Evolutionary conservation across 352 stramenopile species (phyloP), one percentile per base, ranked within the genome.

Genomic region (Pythium aristosporum): DNA sequence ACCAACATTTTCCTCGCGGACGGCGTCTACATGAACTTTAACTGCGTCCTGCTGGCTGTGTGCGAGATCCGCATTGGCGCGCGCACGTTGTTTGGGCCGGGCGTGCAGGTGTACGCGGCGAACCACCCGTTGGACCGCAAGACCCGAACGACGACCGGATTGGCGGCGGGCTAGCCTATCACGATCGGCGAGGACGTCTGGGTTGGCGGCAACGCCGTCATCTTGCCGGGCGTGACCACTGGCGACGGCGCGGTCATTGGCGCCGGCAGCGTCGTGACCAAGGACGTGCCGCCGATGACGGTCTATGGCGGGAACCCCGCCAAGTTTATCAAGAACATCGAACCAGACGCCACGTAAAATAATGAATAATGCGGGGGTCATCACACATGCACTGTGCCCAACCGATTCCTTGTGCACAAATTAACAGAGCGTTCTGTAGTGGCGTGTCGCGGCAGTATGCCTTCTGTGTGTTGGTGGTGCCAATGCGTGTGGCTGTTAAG

Each of bases 11-110:
- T 71, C 49, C 28, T 94, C 28, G 90, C 72, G 16, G 72, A 88
- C 37, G 77, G 75, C 60, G 87, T 92, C 44, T 96, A 84, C 75
- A 91, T 94, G 74, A 96, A 96, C 73, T 94, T 92, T 71, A 87
- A 91, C 68, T 96, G 87, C 63, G 79, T 88, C 25, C 63, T 97
- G 28, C 78, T 97, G 8, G 90, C 96, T 68, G 81, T 82, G 56
- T 90, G 82, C 42, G 63, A 74, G 54, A 88, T 96, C 61, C 83
- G 57, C 43, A 91, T 97, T 61, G 90, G 90, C 12, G 70, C 82
- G 20, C 80, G 83, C 47, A 85, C 80, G 23, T 62, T 96, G 60
- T 73, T 96, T 13, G 90, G 65, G 1, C 88, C 86, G 0, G 77
- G 81, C 54, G 86, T 96, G 34, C 76, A 91, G 54, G 62, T 97